phyloP scores from a whole-genome alignment of 2,329 filamentous ascomycete genomes.

The Colletotrichum nymphaeae region DNA sequence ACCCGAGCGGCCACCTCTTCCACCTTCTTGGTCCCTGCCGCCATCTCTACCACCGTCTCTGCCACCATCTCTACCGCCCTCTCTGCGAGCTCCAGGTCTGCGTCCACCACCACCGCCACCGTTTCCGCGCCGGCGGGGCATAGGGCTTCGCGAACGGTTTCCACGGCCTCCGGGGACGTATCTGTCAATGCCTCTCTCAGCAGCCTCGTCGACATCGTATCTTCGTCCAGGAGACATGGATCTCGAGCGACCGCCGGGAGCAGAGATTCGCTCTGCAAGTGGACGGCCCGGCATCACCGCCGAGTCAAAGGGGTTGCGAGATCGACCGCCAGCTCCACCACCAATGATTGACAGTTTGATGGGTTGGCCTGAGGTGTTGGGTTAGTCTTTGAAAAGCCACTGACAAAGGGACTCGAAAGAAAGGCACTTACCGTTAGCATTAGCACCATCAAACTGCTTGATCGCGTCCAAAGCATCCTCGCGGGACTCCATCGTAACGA shows the following conservation, averaged over 20 bases:
- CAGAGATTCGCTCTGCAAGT: conserved; percentile 70
- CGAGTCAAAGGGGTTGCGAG: conserved; percentile 67
- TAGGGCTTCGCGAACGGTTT: conserved; percentile 69
- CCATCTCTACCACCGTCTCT: conserved; percentile 54
- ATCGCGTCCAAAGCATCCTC: conserved; percentile 81
- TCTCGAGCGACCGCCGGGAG: conserved; percentile 68
- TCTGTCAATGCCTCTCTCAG: conserved; percentile 78
- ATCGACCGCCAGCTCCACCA: conserved; percentile 51
- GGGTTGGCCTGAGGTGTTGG: conserved; percentile 70
- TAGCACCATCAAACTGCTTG: conserved; percentile 86
- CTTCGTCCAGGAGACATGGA: conserved; percentile 65
- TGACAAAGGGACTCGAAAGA: background rate
- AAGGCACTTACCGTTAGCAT: conserved; percentile 76
- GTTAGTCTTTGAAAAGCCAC: conserved; percentile 9
- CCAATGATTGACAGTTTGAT: conserved; percentile 79
- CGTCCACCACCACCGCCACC: conserved; percentile 58
- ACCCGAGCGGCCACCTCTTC: conserved; percentile 48
- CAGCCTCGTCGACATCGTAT: conserved; percentile 66
- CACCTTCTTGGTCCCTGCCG: conserved; percentile 54
- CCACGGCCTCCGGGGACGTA: conserved; percentile 74
- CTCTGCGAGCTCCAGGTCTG: conserved; percentile 61
- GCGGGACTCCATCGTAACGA: conserved; percentile 79
- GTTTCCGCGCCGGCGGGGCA: conserved; percentile 60
- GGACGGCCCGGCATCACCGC: conserved; percentile 67
- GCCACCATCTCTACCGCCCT: conserved; percentile 51